phyloP scores from a whole-genome alignment of 768 basidiomycete genomes.

The Hirschioporus abietinus region DNA sequence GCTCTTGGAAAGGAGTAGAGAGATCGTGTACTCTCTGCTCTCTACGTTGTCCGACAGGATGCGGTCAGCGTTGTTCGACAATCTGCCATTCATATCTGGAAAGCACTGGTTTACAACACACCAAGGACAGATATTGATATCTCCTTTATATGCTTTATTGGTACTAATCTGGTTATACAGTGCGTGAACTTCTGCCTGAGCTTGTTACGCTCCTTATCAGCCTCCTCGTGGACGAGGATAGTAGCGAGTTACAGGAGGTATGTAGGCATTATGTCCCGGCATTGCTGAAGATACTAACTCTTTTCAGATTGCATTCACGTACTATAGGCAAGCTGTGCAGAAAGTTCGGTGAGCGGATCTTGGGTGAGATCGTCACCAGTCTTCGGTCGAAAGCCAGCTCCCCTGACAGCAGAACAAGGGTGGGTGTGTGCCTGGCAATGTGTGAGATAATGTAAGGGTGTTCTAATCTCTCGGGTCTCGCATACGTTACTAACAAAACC shows the following conservation, averaged over 20 bases:
- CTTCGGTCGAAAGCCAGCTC: slow-evolving; percentile 64
- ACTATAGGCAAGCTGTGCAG: slow-evolving; percentile 87
- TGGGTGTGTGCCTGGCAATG: slow-evolving; percentile 85
- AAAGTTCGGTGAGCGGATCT: slow-evolving; percentile 90
- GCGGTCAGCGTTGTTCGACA: slow-evolving; percentile 84
- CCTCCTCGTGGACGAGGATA: slow-evolving; percentile 70
- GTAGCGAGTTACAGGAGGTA: slow-evolving; percentile 85
- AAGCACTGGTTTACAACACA: slow-evolving; percentile 92
- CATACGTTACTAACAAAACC: slow-evolving; percentile 1
- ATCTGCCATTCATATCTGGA: slow-evolving; percentile 95
- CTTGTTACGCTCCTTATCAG: slow-evolving; percentile 73
- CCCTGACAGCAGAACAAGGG: slow-evolving; percentile 56
- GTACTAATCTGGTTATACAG: slow-evolving; percentile 30
- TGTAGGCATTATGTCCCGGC: slow-evolving; percentile 5
- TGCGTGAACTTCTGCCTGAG: slow-evolving; percentile 86
- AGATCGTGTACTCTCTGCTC: slow-evolving; percentile 83
- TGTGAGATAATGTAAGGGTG: slow-evolving; percentile 77
- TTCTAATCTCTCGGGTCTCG: too few relatives aligned
- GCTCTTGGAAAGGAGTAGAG: slow-evolving; percentile 84
- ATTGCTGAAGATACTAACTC: not conserved
- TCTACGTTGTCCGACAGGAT: slow-evolving; percentile 94
- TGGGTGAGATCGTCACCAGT: slow-evolving; percentile 79
- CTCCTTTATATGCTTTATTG: not conserved
- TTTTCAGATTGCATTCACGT: slow-evolving; percentile 73
- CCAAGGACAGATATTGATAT: slow-evolving; percentile 68